Evolutionary conservation across 768 basidiomycete genomes (phyloP), one percentile per base, ranked within the genome.

Genomic region (Cytidiella melzeri): DNA sequence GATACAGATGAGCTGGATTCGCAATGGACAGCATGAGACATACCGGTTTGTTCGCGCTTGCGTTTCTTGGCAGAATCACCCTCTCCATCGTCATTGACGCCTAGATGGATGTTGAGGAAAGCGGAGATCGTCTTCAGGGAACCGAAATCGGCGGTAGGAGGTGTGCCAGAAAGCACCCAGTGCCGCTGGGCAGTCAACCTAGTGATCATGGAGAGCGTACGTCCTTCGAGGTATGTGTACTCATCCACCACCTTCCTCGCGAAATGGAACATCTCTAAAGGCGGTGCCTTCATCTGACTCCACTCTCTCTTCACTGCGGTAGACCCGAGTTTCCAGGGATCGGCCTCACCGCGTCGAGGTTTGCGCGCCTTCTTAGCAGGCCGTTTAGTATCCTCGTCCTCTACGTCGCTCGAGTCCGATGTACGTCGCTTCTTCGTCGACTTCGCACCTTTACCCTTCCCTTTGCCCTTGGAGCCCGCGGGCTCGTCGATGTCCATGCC

Each of bases 111-210:
- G 59, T 84, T 80, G 49, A 97, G 71, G 67, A 94, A 90, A 1
- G 85, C 84, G 2, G 89, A 85, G 48, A 95, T 95, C 2, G 88
- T 92, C 69, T 95, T 92, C 55, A 97, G 68, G 2, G 92, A 83
- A 1, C 80, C 84, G 62, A 97, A 96, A 64, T 94, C 89, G 50
- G 87, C 84, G 47, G 92, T 84, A 0, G 93, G 93, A 6, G 94
- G 94, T 20, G 94, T 97, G 11, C 94, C 94, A 2, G 94, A 97
- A n/a, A 97, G 74, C 5, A 97, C 90, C 94, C 94, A 97, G 48
- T 84, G 86, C 39, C 89, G 77, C 43, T 85, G 82, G 0, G 89
- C 84, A 10, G 81, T 79, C 19, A 94, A 67, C 42, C 76, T 77
- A 2, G 88, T 90, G 30, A 95, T 76, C 58, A 92, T 73, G 2